phyloP scores from a whole-genome alignment of 306 rosid genomes.

The Acmispon strigosus region DNA sequence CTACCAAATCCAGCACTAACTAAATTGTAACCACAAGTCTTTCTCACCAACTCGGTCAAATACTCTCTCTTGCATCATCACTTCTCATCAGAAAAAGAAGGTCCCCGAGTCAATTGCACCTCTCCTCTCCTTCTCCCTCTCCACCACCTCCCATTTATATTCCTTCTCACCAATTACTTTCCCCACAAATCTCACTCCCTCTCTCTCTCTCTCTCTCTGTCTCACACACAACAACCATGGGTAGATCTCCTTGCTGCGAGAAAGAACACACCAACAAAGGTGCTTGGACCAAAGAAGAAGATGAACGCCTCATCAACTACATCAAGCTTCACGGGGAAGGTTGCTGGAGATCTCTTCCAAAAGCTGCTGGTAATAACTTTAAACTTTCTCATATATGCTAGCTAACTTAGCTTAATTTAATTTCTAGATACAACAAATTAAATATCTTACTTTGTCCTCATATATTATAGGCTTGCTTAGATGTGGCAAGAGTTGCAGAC shows the following conservation, averaged over 20 bases:
- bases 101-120: conserved; percentile 52
- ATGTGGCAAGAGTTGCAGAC: conserved; percentile 77
- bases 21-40: conserved; percentile 57
- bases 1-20: conserved; percentile 59
- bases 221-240: conserved; percentile 19
- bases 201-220: background rate
- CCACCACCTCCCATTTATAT: conserved; percentile 48
- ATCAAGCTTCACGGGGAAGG: conserved; percentile 66
- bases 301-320: conserved; percentile 56
- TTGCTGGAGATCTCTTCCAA: conserved; percentile 72
- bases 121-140: conserved; percentile 27
- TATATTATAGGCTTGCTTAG: conserved; percentile 44
- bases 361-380: conserved; percentile 48
- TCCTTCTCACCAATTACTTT: conserved; percentile 20
- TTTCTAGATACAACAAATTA: background rate
- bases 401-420: background rate
- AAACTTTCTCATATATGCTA: no score
- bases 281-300: conserved; percentile 78
- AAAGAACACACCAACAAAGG: conserved; percentile 72
- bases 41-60: conserved; percentile 78
- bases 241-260: conserved; percentile 74
- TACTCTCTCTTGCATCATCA: conserved; percentile 23
- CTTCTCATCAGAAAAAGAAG: conserved; percentile 26
- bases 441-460: no score
- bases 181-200: background rate